Evolutionary conservation across 2,329 filamentous ascomycete species (phyloP), one percentile per base, ranked within the genome.

Genomic region (Trichoderma hamatum): DNA sequence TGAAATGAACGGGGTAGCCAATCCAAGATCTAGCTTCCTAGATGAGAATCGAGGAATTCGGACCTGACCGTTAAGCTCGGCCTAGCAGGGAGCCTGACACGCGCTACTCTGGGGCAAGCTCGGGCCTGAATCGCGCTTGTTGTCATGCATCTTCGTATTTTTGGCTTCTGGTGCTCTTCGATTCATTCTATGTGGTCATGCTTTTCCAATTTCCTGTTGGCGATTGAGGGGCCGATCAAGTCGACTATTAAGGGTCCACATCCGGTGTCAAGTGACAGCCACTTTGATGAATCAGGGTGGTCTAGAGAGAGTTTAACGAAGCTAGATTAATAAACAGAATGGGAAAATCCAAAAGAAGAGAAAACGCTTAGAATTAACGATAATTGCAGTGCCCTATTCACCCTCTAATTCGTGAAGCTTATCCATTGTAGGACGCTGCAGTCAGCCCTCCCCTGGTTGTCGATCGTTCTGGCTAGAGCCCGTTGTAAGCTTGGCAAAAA

Each of bases 11-110:
- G 63, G 63, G 63, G 63, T 34, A 21, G 36, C 21, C 54, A 34
- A 21, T 66, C 34, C n/a, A 49, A 56, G 28, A 58, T 56, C 36
- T 54, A 66, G 63, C 63, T 66, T 66, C 63, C 63, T 54, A 58
- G 63, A 66, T 66, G 63, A 66, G 63, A 66, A 30, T 66, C 63
- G 63, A 66, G 52, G 30, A 39, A 36, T 32, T n/a, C 26, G 54
- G 26, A 56, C 54, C 54, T 56, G 28, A 49, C 34, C 56, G 51
- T 66, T 66, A 66, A 66, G 51, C 36, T 46, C 52, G 16, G 63
- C 26, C 63, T 66, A 66, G 52, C 63, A 56, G 52, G 63, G 34
- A 34, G 54, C 24, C n/a, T 66, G 63, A 66, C 59, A 62, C 62
- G 52, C 52, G 28, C 63, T 66, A 58, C 21, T 11, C 28, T n/a